phyloP scores from a whole-genome alignment of 2,329 filamentous ascomycete species.

The Davidsoniella eucalypti region DNA sequence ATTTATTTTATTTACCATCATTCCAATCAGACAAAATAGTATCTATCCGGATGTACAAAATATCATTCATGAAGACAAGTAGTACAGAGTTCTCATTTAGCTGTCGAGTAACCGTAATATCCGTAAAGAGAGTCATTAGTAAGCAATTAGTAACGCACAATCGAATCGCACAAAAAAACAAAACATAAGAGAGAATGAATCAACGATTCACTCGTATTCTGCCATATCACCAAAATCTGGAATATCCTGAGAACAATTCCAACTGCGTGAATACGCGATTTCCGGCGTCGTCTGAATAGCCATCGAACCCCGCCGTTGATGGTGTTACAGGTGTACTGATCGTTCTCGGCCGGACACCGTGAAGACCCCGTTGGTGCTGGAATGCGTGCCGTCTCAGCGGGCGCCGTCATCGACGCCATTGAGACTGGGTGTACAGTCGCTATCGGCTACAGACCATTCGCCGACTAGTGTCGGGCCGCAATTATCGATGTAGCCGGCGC shows the following conservation, averaged over 20 bases:
- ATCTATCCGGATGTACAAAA: too few relatives aligned
- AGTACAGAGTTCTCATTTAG: too few relatives aligned
- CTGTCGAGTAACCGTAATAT: too few relatives aligned
- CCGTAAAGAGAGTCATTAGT: too few relatives aligned
- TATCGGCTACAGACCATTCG: conserved; percentile 65
- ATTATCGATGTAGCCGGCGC: conserved; percentile 26
- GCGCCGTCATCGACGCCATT: conserved; percentile 56
- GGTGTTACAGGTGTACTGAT: conserved; percentile 42
- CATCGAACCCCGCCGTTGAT: conserved; percentile 27
- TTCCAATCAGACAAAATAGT: too few relatives aligned
- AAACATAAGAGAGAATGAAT: background rate
- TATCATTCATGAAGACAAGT: too few relatives aligned
- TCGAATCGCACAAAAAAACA: background rate
- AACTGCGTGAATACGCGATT: conserved; percentile 35
- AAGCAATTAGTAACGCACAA: too few relatives aligned
- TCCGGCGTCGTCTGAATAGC: conserved; percentile 27
- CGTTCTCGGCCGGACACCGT: conserved; percentile 37
- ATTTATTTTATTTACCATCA: too few relatives aligned
- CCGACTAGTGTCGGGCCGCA: conserved; percentile 62
- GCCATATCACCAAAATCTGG: conserved; percentile 19
- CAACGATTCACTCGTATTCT: conserved; percentile 14
- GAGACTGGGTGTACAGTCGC: conserved; percentile 39
- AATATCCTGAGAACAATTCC: conserved; percentile 26
- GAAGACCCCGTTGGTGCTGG: conserved; percentile 34
- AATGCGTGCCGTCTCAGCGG: conserved; percentile 56